A percentile compares a stretch with the other conserved stretches of the same genome.
These are phyloP conservation scores for Ustilago crameri DNA, from an alignment of 1,284 basidiomycete species.

Conservation along the genomic window DNA sequence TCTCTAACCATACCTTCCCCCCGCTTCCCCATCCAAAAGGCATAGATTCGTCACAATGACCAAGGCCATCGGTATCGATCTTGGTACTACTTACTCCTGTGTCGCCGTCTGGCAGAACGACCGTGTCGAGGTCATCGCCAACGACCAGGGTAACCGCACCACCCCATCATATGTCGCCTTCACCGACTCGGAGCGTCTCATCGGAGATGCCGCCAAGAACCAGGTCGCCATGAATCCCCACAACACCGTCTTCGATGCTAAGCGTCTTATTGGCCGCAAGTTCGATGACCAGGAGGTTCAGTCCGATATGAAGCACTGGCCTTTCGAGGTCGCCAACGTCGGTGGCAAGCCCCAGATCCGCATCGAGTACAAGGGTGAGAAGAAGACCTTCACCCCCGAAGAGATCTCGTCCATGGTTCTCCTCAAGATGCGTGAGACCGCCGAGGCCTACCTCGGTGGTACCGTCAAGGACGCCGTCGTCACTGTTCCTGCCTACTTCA, in stretches of 20 bases:
- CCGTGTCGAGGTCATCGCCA: constrained; percentile 90
- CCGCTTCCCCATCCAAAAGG: constrained; percentile 14
- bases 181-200: constrained; percentile 86
- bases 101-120: constrained; percentile 95
- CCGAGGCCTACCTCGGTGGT: constrained; percentile 91
- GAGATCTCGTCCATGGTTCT: constrained; percentile 98
- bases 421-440: constrained; percentile 97
- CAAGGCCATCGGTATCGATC: constrained; percentile 92
- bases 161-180: constrained; percentile 76
- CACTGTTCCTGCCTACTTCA: constrained; percentile 93
- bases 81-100: constrained; percentile 78
- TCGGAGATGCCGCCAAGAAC: constrained; percentile 93
- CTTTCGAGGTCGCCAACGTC: constrained; percentile 88
- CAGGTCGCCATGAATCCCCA: constrained; percentile 77
- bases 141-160: constrained; percentile 97
- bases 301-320: constrained; percentile 93
- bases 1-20: constrained; percentile 1
- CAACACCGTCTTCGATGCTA: constrained; percentile 80
- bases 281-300: constrained; percentile 89
- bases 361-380: constrained; percentile 89
- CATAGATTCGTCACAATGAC: constrained; percentile 48
- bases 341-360: constrained; percentile 85
- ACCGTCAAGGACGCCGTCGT: constrained; percentile 88
- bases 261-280: constrained; percentile 88
- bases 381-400: constrained; percentile 92